phyloP scores from a whole-genome alignment of 106 monocot species.

The Vanilla planifolia region DNA sequence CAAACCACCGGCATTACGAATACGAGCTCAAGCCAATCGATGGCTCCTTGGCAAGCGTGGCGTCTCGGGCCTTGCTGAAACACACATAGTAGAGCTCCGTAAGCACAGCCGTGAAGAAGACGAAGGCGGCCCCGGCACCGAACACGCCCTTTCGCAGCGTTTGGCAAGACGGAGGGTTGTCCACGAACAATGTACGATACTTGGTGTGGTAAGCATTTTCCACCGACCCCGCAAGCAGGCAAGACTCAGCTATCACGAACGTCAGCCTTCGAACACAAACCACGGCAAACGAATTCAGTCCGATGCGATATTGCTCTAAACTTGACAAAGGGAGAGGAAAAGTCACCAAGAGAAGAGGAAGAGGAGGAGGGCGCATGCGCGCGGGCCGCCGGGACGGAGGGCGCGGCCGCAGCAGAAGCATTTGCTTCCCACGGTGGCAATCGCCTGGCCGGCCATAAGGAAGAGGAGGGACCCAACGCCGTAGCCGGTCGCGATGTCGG shows the following conservation, averaged over 20 bases:
- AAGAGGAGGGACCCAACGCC: slow-evolving; percentile 20
- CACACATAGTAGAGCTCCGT: slow-evolving; percentile 47
- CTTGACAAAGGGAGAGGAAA: too few relatives aligned
- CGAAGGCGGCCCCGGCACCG: slow-evolving; percentile 70
- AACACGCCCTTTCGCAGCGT: slow-evolving; percentile 74
- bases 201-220: slow-evolving; percentile 75
- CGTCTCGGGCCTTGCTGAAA: slow-evolving; percentile 36
- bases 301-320: too few relatives aligned
- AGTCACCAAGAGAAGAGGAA: slow-evolving; percentile 22
- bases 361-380: slow-evolving; percentile 14
- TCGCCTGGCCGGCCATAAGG: slow-evolving; percentile 13
- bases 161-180: slow-evolving; percentile 40
- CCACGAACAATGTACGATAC: slow-evolving; percentile 28
- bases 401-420: slow-evolving; percentile 33
- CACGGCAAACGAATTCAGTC: too few relatives aligned
- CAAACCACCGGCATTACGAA: too few relatives aligned
- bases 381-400: slow-evolving; percentile 4
- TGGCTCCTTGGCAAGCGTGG: slow-evolving; percentile 24
- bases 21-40: slow-evolving; percentile 47
- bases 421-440: slow-evolving; percentile 13
- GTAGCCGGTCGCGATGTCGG: slow-evolving; percentile 16
- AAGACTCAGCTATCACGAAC: slow-evolving; percentile 72
- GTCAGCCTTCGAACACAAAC: slow-evolving; percentile 39
- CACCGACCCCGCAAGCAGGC: slow-evolving; percentile 73
- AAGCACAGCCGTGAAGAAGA: slow-evolving; percentile 65